Evolutionary conservation across 805 yeast genomes (phyloP).

Genomic region (Suhomyces vadensis): DNA sequence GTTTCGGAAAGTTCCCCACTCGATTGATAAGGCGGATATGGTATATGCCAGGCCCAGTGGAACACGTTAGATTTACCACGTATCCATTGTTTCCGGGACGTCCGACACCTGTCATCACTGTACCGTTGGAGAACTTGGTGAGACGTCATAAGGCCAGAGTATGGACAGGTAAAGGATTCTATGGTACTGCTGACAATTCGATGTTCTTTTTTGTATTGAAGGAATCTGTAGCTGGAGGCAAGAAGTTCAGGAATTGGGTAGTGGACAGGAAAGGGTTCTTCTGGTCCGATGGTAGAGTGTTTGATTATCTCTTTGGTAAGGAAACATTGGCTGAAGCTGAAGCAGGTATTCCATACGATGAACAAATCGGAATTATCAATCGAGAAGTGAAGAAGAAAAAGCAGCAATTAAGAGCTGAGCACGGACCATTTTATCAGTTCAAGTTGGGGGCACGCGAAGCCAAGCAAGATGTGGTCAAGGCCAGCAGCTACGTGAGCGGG

Average conservation of each 20-base stretch:
- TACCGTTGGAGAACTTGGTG: conserved; percentile 57
- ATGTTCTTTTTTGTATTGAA: conserved; percentile 72
- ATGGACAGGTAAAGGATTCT: conserved; percentile 86
- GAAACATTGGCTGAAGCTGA: conserved; percentile 78
- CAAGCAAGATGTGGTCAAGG: conserved; percentile 27
- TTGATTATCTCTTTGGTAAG: conserved; percentile 78
- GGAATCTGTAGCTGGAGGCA: conserved; percentile 46
- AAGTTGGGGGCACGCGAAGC: conserved; percentile 43
- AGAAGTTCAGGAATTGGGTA: conserved; percentile 60
- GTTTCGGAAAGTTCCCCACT: conserved; percentile 53
- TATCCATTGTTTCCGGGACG: conserved; percentile 76
- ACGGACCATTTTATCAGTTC: conserved; percentile 62
- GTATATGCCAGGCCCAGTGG: conserved; percentile 64
- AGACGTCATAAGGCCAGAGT: conserved; percentile 65
- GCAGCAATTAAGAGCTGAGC: conserved; percentile 50
- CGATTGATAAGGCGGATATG: conserved; percentile 73
- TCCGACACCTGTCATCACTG: conserved; percentile 71
- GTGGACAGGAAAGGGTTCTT: conserved; percentile 86
- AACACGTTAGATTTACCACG: conserved; percentile 63
- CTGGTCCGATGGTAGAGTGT: conserved; percentile 90
- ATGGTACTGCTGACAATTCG: conserved; percentile 76
- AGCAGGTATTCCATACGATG: conserved; percentile 64
- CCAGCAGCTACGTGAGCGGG: conserved; percentile 22
- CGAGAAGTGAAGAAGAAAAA: conserved; percentile 50
- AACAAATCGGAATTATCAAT: conserved; percentile 51